These are phyloP conservation scores for Seiridium cupressi DNA, from an alignment of 2,329 filamentous ascomycete species.

Conservation along the genomic window DNA sequence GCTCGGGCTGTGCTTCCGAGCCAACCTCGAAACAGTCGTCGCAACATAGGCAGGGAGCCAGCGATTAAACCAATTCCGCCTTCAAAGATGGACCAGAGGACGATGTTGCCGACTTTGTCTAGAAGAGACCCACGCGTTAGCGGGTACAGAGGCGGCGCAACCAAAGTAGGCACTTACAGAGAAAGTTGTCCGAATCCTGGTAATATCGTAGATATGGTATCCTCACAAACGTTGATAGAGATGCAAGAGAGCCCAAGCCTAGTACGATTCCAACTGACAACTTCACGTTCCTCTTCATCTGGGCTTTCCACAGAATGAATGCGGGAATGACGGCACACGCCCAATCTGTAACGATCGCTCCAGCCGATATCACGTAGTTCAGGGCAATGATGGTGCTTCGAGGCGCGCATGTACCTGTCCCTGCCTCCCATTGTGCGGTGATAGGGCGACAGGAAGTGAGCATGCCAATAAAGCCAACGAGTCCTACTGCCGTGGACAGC, in stretches of 20 bases:
- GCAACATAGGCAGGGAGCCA: slow-evolving; percentile 12
- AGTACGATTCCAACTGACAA: slow-evolving; percentile 8
- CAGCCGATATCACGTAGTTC: slow-evolving; percentile 9
- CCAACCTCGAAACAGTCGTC: slow-evolving; percentile 1
- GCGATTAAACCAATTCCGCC: slow-evolving; percentile 16
- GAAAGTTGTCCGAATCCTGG: slow-evolving; percentile 1
- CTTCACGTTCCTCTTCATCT: slow-evolving; percentile 9
- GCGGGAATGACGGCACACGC: slow-evolving; percentile 9
- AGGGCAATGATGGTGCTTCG: background rate
- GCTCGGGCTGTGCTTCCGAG: background rate
- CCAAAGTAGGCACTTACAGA: slow-evolving; percentile 2
- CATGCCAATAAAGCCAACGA: slow-evolving; percentile 6
- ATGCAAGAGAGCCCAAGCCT: slow-evolving; percentile 7
- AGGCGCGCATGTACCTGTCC: background rate
- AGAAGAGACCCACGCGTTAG: no score
- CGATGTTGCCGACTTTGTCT: slow-evolving; percentile 16
- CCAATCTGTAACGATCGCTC: slow-evolving; percentile 10
- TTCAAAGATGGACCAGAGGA: slow-evolving; percentile 20
- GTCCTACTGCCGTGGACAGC: background rate
- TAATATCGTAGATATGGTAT: slow-evolving; percentile 10
- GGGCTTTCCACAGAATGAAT: slow-evolving; percentile 10
- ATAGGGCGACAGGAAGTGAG: slow-evolving; percentile 7
- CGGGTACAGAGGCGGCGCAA: background rate
- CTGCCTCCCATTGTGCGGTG: slow-evolving; percentile 4
- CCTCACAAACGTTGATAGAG: slow-evolving; percentile 7